Evolutionary conservation across 2,329 filamentous ascomycete genomes (phyloP), one percentile per base, ranked within the genome.

Genomic region (Alternaria brassicicola): DNA sequence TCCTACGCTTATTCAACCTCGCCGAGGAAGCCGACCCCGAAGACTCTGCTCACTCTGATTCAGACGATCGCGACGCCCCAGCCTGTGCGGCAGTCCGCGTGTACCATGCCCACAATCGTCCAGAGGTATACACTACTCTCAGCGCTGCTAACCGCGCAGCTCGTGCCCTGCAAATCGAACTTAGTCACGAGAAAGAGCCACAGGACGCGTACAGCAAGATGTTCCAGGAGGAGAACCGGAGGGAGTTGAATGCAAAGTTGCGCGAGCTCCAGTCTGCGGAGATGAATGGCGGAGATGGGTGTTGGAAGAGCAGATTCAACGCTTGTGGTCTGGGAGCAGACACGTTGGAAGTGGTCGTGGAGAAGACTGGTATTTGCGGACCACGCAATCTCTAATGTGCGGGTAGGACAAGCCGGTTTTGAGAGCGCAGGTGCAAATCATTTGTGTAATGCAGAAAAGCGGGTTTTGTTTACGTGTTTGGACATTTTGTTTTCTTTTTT

Each of bases 101-200:
- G 4, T 54, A 63, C 38, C 55, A 64, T 6, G 42, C 63, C 1
- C 52, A 69, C 4, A 54, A 55, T 0, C 48, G 60, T 15, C 55
- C 63, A 0, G 68, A 72, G 25, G 12, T 69, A 7, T 70, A 74
- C 49, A 74, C 70, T 1, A 64, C 61, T 1, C 55, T 69, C 1
- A 35, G 52, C n/a, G 47, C 53, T 1, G 73, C 72, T 1, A 75
- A 76, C 41, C 62, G 60, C 13, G 68, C 71, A 12, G 73, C 73
- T 2, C 52, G 56, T 19, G 52, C 53, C 5, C 51, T 74, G 6
- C 71, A 76, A 26, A 52, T 74, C 8, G 57, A 67, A 19, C 52
- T 76, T 6, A 68, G 64, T 30, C 68, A 70, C 25, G 55, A 68
- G 42, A 54, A 57, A 35, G 38, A 64, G 6, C 57, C 62, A 0